Conservation (phyloP, 768 basidiomycete species). For the Suillus weaverae region DNA sequence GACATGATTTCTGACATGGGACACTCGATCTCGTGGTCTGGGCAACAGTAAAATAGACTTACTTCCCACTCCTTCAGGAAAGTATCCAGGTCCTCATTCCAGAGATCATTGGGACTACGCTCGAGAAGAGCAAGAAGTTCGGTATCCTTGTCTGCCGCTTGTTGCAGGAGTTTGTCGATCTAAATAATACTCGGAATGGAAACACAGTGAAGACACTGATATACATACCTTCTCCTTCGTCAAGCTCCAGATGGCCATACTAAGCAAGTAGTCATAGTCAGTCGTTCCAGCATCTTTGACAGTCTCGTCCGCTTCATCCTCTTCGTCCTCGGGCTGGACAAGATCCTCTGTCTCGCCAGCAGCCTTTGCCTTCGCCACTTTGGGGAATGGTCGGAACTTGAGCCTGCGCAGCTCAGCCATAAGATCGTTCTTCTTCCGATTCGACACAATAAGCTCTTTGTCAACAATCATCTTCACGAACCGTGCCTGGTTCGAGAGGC, state of each 20-base stretch:
- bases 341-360: conserved; percentile 64
- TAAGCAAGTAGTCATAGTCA: conserved; percentile 92
- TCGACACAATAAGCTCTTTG: conserved; percentile 76
- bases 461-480: conserved; percentile 96
- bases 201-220: background rate
- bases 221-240: conserved; percentile 82
- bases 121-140: conserved; percentile 80
- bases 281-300: conserved; percentile 40
- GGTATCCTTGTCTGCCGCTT: conserved; percentile 77
- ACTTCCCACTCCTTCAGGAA: conserved; percentile 89
- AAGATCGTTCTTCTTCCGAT: conserved; percentile 87
- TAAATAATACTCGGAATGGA: conserved; percentile 29
- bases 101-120: conserved; percentile 78
- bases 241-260: conserved; percentile 95
- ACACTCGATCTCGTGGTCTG: conserved; percentile 5
- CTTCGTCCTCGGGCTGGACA: conserved; percentile 53
- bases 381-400: conserved; percentile 92
- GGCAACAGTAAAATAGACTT: conserved; percentile 28
- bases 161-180: conserved; percentile 83
- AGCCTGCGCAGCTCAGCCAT: conserved; percentile 78
- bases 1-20: conserved; percentile 37
- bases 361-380: conserved; percentile 51
- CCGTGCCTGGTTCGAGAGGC: conserved; percentile 89
- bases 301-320: conserved; percentile 48
- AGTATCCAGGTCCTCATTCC: conserved; percentile 85